Base-by-base conservation (phyloP, 2,329 filamentous ascomycete genomes). In the Furcasterigmium furcatum region DNA sequence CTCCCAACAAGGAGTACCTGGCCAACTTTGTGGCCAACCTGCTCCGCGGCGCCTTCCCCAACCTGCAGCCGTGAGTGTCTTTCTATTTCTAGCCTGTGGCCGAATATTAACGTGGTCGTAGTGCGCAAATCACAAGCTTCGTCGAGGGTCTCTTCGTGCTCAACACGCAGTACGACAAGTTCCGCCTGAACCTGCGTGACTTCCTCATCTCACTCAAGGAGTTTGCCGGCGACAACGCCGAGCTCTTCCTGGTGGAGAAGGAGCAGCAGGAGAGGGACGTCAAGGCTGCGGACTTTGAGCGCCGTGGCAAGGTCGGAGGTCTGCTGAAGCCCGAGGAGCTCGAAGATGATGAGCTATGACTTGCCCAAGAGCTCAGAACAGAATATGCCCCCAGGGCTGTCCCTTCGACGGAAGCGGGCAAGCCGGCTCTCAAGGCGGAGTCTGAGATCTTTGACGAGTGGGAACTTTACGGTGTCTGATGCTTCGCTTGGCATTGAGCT, bases 121-220 rank as follows among this genome's bases (percentile, higher is more conserved):
- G 87, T 55, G 76, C 79, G 19, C 94, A 99, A 81, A 94, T 97
- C 57, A 82, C 86, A 54, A 80, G 80, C 45, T 99, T 99, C 66
- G 91, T 97, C 43, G 84, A 95, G 57, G 89, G 89, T 10, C 73
- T 99, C 10, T 96, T 99, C 67, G 80, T 85, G 7, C 80, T 88
- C 55, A 97, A 96, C 65, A 88, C 87, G 46, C 88, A 95, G 60
- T 84, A 95, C 54, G 88, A 89, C 62, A 91, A 91, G 65, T 99
- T 99, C 84, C 95, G 96, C 65, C 82, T 96, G 45, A 91, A 95
- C 59, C 75, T 99, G 43, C 90, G 94, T 54, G 94, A 99, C 70
- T 99, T 99, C 80, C 73, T 99, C 55, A 95, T 99, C 58, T 95
- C 91, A 19, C 76, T 99, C 56, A 96, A 96, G 71, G 95, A 99